Evolutionary conservation across 129 eudicot genomes (phyloP), one percentile per base, ranked within the genome.

Genomic region (Solidago caesia): DNA sequence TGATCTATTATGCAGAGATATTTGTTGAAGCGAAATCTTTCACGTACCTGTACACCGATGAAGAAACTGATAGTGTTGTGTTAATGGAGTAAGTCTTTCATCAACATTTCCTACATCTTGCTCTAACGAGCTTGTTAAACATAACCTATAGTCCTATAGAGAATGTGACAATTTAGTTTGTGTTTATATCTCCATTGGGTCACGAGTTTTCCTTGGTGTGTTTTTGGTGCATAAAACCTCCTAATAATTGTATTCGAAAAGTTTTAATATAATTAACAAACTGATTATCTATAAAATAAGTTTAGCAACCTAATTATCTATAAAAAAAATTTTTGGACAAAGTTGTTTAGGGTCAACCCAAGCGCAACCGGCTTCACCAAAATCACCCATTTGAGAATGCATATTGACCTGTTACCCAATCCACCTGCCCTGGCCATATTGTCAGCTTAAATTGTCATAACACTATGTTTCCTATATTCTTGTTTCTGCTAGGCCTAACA

Each of bases 1-100:
- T 33, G 39, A 33, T 52, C 26, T 78, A 53, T 71, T 44, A 47
- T 85, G 77, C 99, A 94, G 99, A 78, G 76, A 82, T 94, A 55
- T 87, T 14, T 81, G 99, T 94, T 78, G 86, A 85, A 82, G 88
- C 83, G 45, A 94, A 89, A 80, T 42, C 77, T 65, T 78, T 70
- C 56, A 77, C 87, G 12, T 94, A 94, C 79, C 83, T 89, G 61
- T 94, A 94, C 73, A 87, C 97, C 5, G 96, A 91, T 83, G 97
- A 87, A 78, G 96, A 91, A 75, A 79, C 85, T 70, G 86, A 92
- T 41, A 70, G 75, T 25, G 68, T 91, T 61, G 97, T 94, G 44
- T 67, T 94, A 72, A 91, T 88, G 87, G 96, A 91, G 99, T 91
- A 82, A 82, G 97, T 79, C 67, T 49, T 48, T 29, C 21, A 69